These are phyloP conservation scores for Clitopilus hobsonii DNA, from an alignment of 768 basidiomycete genomes.

Conservation along the genomic window DNA sequence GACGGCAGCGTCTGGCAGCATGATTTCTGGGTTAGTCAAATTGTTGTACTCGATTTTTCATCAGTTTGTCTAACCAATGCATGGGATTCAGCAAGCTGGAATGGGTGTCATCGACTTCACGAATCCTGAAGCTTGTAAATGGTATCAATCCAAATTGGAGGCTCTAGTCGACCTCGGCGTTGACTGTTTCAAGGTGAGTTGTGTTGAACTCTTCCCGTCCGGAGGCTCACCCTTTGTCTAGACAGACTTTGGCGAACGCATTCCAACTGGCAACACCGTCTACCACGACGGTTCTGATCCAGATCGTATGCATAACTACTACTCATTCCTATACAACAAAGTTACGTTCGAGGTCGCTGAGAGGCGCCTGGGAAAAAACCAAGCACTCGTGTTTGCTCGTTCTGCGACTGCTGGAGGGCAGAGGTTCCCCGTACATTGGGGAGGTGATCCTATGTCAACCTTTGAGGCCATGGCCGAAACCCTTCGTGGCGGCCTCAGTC, in stretches of 20 bases:
- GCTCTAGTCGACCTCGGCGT: conserved; percentile 36
- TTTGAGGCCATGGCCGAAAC: conserved; percentile 48
- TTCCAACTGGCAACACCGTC: conserved; percentile 33
- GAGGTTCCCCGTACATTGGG: conserved; percentile 35
- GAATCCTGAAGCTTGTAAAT: conserved; percentile 35
- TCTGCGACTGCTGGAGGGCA: conserved; percentile 43
- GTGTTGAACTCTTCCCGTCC: conserved; percentile 20
- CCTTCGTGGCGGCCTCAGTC: conserved; percentile 36
- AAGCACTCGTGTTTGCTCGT: conserved; percentile 42
- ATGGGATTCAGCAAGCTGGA: conserved; percentile 29
- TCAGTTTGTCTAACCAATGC: background rate
- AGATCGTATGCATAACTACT: conserved; percentile 21
- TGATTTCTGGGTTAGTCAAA: conserved; percentile 30
- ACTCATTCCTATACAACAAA: conserved; percentile 30
- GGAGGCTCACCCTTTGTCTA: background rate
- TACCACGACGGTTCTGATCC: conserved; percentile 21
- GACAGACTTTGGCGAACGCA: conserved; percentile 29
- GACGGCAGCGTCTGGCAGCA: conserved; percentile 36
- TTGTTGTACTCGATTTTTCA: background rate
- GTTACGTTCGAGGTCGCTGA: conserved; percentile 36
- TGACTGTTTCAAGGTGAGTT: conserved; percentile 30
- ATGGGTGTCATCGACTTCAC: conserved; percentile 42
- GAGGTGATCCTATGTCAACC: conserved; percentile 42
- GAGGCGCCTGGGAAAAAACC: conserved; percentile 28
- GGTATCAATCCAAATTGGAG: conserved; percentile 37